phyloP scores from a whole-genome alignment of 768 basidiomycete genomes.

The Pholiota conissans region DNA sequence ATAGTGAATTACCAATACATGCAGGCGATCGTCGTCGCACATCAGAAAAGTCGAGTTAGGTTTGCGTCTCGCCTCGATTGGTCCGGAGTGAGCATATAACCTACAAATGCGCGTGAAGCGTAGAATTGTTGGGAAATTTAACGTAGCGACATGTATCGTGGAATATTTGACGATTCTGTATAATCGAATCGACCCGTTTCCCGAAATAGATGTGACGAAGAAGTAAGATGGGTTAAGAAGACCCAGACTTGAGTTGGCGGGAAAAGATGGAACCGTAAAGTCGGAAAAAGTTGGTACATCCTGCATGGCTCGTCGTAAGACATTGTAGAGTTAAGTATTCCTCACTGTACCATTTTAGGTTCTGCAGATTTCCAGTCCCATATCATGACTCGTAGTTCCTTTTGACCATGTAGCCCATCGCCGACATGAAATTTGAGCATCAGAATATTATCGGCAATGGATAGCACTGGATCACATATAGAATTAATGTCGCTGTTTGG shows the following conservation, averaged over 20 bases:
- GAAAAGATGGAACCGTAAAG: too few relatives aligned
- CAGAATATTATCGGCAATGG: neutral
- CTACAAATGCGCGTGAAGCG: neutral
- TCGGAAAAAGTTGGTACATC: too few relatives aligned
- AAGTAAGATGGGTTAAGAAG: neutral
- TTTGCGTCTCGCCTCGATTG: neutral
- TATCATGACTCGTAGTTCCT: neutral
- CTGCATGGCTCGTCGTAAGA: too few relatives aligned
- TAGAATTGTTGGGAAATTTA: neutral
- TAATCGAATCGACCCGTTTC: neutral
- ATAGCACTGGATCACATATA: neutral
- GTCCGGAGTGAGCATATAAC: neutral
- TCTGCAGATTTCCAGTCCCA: neutral
- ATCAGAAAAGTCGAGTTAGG: neutral
- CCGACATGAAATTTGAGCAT: neutral
- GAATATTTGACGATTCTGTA: neutral
- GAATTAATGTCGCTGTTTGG: neutral
- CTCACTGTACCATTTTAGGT: neutral
- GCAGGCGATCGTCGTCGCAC: neutral
- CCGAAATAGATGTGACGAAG: neutral
- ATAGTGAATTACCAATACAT: neutral
- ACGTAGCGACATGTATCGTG: neutral
- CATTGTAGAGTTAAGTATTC: too few relatives aligned
- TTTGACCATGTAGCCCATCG: neutral
- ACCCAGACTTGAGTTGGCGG: neutral